Evolutionary conservation across 768 basidiomycete species (phyloP).

Genomic region (Fomitopsis serialis): DNA sequence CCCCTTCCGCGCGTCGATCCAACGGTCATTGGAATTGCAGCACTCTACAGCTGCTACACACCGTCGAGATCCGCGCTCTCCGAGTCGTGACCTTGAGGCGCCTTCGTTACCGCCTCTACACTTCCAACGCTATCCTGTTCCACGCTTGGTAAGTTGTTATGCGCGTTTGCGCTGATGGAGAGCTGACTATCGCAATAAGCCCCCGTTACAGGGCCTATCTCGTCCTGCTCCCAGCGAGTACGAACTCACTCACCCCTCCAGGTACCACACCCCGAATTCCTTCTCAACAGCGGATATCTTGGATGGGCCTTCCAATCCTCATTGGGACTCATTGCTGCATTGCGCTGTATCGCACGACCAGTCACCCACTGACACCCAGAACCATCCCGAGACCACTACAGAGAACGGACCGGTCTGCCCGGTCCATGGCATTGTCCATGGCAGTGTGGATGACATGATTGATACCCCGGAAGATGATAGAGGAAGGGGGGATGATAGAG

Average conservation of each 20-base stretch:
- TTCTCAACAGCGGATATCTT: not conserved
- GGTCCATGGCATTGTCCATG: not conserved
- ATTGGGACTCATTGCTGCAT: not conserved
- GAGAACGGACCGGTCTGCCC: not conserved
- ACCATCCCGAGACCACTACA: not conserved
- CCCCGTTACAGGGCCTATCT: not conserved
- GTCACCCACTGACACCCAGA: not conserved
- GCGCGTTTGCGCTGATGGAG: not conserved
- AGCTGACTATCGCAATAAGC: not conserved
- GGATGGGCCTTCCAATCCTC: not conserved
- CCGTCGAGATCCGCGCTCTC: slow-evolving; percentile 4
- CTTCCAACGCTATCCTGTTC: slow-evolving; percentile 7
- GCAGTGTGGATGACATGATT: not conserved
- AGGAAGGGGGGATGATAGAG: not conserved
- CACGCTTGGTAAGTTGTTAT: slow-evolving; percentile 4
- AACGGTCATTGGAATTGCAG: slow-evolving; percentile 13
- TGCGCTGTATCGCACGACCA: not conserved
- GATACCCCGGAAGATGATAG: not conserved
- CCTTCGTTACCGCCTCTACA: slow-evolving; percentile 15
- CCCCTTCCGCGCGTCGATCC: slow-evolving; percentile 23
- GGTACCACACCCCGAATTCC: too few species aligned
- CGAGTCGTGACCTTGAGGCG: slow-evolving; percentile 2
- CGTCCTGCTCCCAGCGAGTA: not conserved
- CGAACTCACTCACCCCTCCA: too few species aligned
- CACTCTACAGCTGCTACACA: slow-evolving; percentile 4